Conservation (phyloP, 495 filamentous ascomycete genomes). For the Oidiodendron maius region DNA sequence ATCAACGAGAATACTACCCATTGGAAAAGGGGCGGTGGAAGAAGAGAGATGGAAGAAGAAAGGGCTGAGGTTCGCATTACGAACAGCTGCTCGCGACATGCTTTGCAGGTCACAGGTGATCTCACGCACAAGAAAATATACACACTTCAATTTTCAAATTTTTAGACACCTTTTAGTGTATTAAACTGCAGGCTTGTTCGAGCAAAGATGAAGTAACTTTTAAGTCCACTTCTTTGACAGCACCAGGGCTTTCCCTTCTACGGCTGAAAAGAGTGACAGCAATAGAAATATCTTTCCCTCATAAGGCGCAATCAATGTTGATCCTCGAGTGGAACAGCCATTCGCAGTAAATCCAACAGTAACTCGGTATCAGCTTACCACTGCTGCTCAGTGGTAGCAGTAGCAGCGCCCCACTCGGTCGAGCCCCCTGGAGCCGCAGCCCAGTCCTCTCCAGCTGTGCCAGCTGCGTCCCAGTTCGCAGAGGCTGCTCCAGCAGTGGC, state of each 20-base stretch:
- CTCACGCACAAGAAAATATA: too few relatives aligned
- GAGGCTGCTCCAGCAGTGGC: constrained; percentile 55
- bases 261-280: constrained; percentile 40
- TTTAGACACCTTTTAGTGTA: neutral
- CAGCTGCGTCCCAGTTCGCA: constrained; percentile 71
- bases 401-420: constrained; percentile 37
- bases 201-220: constrained; percentile 42
- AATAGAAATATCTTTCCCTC: constrained; percentile 89
- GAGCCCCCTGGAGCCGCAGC: constrained; percentile 36
- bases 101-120: too few relatives aligned
- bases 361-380: constrained; percentile 17
- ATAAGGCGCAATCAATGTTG: constrained; percentile 68
- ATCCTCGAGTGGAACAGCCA: constrained; percentile 9
- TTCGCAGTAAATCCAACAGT: constrained; percentile 3
- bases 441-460: constrained; percentile 51
- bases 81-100: too few relatives aligned
- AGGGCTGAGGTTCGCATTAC: too few relatives aligned
- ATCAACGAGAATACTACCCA: too few relatives aligned
- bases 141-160: too few relatives aligned
- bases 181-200: constrained; percentile 4
- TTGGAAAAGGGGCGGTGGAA: too few relatives aligned
- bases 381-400: constrained; percentile 15
- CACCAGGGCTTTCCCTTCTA: constrained; percentile 93
- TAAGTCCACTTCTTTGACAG: constrained; percentile 39
- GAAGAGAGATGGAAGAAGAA: too few relatives aligned